Conservation (phyloP, 1,139 yeast genomes). For the Candida sp. region DNA sequence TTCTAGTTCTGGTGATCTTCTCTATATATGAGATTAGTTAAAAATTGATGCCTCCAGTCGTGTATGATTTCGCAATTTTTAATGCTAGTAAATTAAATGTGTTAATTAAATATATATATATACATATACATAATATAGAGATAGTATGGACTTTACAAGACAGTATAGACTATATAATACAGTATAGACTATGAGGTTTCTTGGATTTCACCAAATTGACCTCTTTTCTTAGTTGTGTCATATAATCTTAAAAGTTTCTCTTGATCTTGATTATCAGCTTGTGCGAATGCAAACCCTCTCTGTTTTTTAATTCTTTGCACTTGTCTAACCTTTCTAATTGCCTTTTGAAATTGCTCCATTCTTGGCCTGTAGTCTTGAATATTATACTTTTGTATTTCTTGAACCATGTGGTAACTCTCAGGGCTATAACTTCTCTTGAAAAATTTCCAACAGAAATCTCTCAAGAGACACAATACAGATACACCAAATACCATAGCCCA, state of each 20-base stretch:
- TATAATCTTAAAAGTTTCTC: slow-evolving; percentile 89
- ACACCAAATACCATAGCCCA: slow-evolving; percentile 84
- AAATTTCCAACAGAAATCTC: slow-evolving; percentile 95
- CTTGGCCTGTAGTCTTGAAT: slow-evolving; percentile 94
- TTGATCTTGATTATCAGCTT: slow-evolving; percentile 91
- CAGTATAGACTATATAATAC: not conserved
- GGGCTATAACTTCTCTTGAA: slow-evolving; percentile 90
- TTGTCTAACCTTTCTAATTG: slow-evolving; percentile 95
- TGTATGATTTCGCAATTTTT: not conserved
- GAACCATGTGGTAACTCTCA: slow-evolving; percentile 90
- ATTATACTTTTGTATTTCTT: slow-evolving; percentile 94
- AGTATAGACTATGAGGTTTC: slow-evolving; percentile 12
- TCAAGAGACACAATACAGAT: slow-evolving; percentile 70
- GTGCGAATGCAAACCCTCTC: slow-evolving; percentile 98
- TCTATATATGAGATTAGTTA: not conserved
- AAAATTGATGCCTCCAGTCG: not conserved
- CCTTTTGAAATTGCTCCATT: slow-evolving; percentile 95
- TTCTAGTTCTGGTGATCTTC: not conserved
- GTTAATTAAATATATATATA: not conserved
- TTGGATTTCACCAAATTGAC: slow-evolving; percentile 46
- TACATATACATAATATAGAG: too few species aligned
- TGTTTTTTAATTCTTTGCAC: slow-evolving; percentile 98
- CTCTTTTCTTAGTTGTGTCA: slow-evolving; percentile 78
- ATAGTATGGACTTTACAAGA: too few species aligned
- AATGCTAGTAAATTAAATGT: not conserved